Base-by-base conservation (phyloP, 352 stramenopile species). In the Globisporangium heterothallicum region DNA sequence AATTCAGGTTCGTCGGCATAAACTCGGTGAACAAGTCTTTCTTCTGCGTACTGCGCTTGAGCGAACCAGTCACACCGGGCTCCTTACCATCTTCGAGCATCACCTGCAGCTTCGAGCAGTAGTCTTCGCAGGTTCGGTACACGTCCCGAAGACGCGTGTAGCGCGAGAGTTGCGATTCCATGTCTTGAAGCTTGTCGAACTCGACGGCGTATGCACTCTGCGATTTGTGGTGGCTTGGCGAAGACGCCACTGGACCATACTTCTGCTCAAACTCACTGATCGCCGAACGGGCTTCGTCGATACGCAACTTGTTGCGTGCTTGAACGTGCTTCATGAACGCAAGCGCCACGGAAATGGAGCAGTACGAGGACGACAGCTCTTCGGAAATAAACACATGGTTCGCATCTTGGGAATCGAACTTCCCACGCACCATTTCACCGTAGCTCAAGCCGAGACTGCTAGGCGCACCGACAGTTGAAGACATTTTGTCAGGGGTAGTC, bases 1-100 rank as follows among this genome's bases (percentile, higher is more conserved):
- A 90, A 50, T 92, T 91, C 1, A 94, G 49, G 63, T 94, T 94
- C 9, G 79, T 92, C 2, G 81, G 71, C 84, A 94, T 94, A 51
- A 94, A 94, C 42, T 86, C 74, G 1, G 78, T 82, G 6, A 70
- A 68, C 61, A 90, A 75, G 55, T 94, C 84, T 44, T 94, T 94
- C 56, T 92, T 94, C 66, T 86, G 80, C 27, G 80, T 88, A 52
- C 81, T 92, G 26, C 84, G 84, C 54, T 92, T 92, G 22, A 94
- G 52, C 36, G 74, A 88, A 4, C 81, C 79, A 3, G 84, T 94
- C 50, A 94, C 86, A 3, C 84, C 84, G 21, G 85, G 79, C 47
- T 94, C 84, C 9, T 80, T 80, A 26, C 84, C 84, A 30, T 89
- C 69, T 41, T 89, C 78, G 5, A 92, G 63, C 53, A 86, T 88